Evolutionary conservation across 2,329 filamentous ascomycete species (phyloP).

Genomic region (Cladosporium sp.): DNA sequence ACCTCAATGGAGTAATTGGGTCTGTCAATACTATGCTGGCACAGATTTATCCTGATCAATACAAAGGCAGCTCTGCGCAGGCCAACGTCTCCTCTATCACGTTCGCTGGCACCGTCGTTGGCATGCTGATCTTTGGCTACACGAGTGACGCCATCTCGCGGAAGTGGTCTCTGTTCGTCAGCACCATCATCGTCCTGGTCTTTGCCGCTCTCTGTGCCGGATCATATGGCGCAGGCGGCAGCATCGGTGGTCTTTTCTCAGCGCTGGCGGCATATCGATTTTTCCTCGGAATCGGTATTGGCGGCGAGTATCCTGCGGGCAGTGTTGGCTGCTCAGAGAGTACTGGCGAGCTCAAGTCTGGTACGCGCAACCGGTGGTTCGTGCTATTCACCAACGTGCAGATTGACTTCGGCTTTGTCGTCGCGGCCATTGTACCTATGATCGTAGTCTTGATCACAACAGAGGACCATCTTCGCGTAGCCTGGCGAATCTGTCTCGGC

Average conservation of each 20-base stretch:
- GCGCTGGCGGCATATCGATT: constrained; percentile 80
- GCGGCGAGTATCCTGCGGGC: constrained; percentile 71
- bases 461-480: constrained; percentile 4
- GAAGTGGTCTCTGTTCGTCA: constrained; percentile 74
- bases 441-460: constrained; percentile 45
- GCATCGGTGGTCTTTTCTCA: constrained; percentile 67
- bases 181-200: constrained; percentile 77
- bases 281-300: constrained; percentile 56
- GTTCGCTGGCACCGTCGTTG: constrained; percentile 81
- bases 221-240: constrained; percentile 70
- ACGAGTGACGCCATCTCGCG: constrained; percentile 80
- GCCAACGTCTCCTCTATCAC: constrained; percentile 71
- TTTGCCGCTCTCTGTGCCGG: constrained; percentile 78
- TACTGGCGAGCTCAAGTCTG: constrained; percentile 73
- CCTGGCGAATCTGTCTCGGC: constrained; percentile 75
- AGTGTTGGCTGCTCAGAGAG: constrained; percentile 81
- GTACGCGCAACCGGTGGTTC: constrained; percentile 82
- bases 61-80: constrained; percentile 63
- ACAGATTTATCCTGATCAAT: constrained; percentile 65
- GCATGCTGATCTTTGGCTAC: constrained; percentile 76
- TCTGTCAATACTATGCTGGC: constrained; percentile 75
- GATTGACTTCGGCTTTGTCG: constrained; percentile 80
- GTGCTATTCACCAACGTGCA: constrained; percentile 79
- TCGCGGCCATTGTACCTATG: constrained; percentile 73
- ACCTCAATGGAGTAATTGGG: constrained; percentile 88